Evolutionary conservation across 1,139 yeast species (phyloP).

Genomic region (Komagataea norvegica): DNA sequence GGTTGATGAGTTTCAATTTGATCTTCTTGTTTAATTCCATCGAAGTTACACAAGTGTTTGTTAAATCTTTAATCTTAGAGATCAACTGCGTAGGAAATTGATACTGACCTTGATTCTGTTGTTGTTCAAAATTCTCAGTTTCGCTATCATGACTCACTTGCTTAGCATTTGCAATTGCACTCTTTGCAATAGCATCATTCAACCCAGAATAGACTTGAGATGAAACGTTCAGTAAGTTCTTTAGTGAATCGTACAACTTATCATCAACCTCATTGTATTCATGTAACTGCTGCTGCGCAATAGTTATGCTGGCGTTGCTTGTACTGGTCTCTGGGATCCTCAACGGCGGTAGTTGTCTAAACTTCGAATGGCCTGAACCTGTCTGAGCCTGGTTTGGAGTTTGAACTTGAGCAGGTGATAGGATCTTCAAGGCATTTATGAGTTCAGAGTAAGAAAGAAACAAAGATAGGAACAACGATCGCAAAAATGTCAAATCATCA

Average conservation of each 20-base stretch:
- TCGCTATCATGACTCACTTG: conserved; percentile 19
- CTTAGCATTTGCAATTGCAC: conserved; percentile 53
- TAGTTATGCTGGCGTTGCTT: conserved; percentile 12
- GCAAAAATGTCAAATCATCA: conserved; percentile 62
- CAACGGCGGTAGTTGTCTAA: conserved; percentile 19
- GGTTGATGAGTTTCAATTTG: conserved; percentile 50
- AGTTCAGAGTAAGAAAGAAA: conserved; percentile 75
- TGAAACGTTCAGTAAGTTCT: conserved; percentile 70
- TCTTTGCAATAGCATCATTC: conserved; percentile 68
- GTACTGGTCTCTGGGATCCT: conserved; percentile 17
- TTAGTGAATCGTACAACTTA: conserved; percentile 69
- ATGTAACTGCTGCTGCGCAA: conserved; percentile 30
- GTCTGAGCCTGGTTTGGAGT: conserved; percentile 10
- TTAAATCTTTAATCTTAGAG: conserved; percentile 68
- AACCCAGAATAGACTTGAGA: conserved; percentile 76
- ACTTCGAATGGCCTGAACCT: neutral
- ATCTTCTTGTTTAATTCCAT: conserved; percentile 75
- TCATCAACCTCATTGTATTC: conserved; percentile 59
- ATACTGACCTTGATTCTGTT: conserved; percentile 19
- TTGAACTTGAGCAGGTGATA: conserved; percentile 34
- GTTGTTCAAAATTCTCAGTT: neutral
- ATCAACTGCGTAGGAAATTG: conserved; percentile 21
- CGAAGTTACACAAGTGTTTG: conserved; percentile 72
- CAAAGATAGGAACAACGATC: conserved; percentile 68
- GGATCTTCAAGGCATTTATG: conserved; percentile 60